Percentiles rank a stretch among this genome's conserved stretches.
Evolutionary conservation across 2,329 filamentous ascomycete species (phyloP).

Genomic region (Sodiomyces alkalinus): DNA sequence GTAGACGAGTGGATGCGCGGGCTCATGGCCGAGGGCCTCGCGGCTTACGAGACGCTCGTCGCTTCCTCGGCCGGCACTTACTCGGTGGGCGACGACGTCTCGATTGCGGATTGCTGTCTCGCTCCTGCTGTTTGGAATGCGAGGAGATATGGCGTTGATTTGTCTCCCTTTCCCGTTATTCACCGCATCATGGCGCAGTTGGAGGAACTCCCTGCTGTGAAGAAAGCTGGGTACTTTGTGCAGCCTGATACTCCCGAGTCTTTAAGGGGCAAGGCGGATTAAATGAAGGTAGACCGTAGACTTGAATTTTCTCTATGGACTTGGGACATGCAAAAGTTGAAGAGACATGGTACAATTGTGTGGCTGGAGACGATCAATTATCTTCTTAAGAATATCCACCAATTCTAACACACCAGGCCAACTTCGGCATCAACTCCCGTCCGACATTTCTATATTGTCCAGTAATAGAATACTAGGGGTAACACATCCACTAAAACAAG

Average conservation of each 20-base stretch:
- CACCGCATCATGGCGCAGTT: conserved; percentile 27
- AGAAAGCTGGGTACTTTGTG: conserved; percentile 33
- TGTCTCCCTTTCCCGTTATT: conserved; percentile 31
- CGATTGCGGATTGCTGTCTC: conserved; percentile 42
- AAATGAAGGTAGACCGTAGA: no score
- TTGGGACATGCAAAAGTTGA: no score
- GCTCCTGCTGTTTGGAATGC: conserved; percentile 44
- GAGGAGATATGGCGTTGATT: conserved; percentile 35
- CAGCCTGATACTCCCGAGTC: conserved; percentile 33
- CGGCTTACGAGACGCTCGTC: conserved; percentile 35
- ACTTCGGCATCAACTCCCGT: no score
- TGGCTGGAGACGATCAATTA: no score
- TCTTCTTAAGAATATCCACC: no score
- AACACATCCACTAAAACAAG: conserved; percentile 13
- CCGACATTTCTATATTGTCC: no score
- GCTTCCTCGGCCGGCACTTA: conserved; percentile 27
- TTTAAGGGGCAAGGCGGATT: conserved; percentile 1
- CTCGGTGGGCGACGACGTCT: conserved; percentile 39
- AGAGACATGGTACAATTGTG: no score
- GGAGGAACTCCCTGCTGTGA: conserved; percentile 32
- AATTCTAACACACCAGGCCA: no score
- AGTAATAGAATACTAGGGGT: no score
- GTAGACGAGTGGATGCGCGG: conserved; percentile 35
- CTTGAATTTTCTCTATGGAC: no score
- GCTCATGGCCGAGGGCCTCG: conserved; percentile 35